Evolutionary conservation across 1,284 basidiomycete genomes (phyloP).

Genomic region (Golubevia sp.): DNA sequence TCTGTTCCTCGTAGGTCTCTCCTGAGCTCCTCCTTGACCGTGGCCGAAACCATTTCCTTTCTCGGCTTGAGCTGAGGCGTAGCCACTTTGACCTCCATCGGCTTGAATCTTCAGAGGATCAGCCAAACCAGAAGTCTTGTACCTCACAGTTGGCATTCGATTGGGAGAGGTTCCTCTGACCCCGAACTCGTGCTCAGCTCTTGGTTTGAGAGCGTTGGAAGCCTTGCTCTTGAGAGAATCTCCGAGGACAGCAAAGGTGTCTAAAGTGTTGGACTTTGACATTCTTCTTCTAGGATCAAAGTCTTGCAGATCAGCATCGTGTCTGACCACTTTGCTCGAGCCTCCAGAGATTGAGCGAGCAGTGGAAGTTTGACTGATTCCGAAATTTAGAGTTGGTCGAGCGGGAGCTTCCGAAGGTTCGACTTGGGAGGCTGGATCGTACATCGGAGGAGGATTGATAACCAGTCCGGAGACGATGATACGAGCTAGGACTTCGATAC

Average conservation of each 20-base stretch:
- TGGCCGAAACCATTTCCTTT: too few species aligned
- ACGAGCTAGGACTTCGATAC: constrained; percentile 41
- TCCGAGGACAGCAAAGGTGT: constrained; percentile 33
- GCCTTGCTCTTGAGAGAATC: constrained; percentile 30
- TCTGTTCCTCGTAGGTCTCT: not conserved
- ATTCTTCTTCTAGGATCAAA: constrained; percentile 12
- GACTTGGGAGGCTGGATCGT: constrained; percentile 3
- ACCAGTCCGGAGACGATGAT: constrained; percentile 55
- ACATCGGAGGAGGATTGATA: constrained; percentile 55
- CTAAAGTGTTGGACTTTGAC: constrained; percentile 43
- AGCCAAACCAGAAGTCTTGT: constrained; percentile 20
- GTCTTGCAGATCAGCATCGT: not conserved
- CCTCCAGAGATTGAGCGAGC: not conserved
- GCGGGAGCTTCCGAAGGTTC: not conserved
- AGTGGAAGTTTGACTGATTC: not conserved
- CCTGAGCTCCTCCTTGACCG: too few species aligned
- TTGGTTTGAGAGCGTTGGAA: constrained; percentile 12
- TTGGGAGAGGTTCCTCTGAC: constrained; percentile 9
- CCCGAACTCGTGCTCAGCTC: not conserved
- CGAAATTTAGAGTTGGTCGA: not conserved
- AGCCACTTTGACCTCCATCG: not conserved
- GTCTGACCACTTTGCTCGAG: not conserved
- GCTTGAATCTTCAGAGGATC: not conserved
- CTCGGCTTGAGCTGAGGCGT: not conserved
- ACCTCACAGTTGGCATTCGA: constrained; percentile 11